Evolutionary conservation across 192 early-diverging fungal species (phyloP).

Genomic region (Gaertneriomyces semiglobifer): DNA sequence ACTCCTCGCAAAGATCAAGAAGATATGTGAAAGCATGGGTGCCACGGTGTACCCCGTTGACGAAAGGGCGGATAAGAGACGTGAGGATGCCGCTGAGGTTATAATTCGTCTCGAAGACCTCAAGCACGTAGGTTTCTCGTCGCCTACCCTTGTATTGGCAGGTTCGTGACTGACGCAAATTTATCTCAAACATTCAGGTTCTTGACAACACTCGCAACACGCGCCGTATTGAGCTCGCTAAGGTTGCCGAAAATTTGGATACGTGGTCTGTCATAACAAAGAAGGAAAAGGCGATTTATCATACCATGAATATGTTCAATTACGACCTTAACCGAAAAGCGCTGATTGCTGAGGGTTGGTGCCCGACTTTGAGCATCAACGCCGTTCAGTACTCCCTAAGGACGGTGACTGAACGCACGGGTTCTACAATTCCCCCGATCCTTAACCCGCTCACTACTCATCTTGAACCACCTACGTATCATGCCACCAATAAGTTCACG

Average conservation of each 20-base stretch:
- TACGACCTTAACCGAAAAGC: conserved; percentile 90
- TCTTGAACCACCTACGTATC: conserved; percentile 90
- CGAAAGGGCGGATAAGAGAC: conserved; percentile 76
- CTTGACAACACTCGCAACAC: conserved; percentile 82
- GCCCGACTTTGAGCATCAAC: conserved; percentile 80
- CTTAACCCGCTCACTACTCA: conserved; percentile 80
- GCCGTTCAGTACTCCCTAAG: conserved; percentile 80
- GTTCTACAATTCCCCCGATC: conserved; percentile 83
- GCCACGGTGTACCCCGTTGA: conserved; percentile 92
- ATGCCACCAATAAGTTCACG: conserved; percentile 95
- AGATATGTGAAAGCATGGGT: conserved; percentile 92
- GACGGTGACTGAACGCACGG: conserved; percentile 80
- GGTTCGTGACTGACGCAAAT: background rate
- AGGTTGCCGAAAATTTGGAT: conserved; percentile 80
- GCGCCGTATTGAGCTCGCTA: conserved; percentile 76
- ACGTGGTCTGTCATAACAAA: conserved; percentile 87
- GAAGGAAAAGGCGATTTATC: conserved; percentile 98
- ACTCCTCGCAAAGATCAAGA: conserved; percentile 83
- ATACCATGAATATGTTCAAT: conserved; percentile 94
- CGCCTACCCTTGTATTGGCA: background rate
- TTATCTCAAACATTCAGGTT: conserved; percentile 40
- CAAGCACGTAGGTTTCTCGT: conserved; percentile 39
- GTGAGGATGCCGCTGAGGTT: conserved; percentile 75
- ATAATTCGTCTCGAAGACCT: conserved; percentile 86
- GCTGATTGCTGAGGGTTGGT: conserved; percentile 98